A percentile compares a stretch with the other conserved stretches of the same genome.
These are phyloP conservation scores for Phoenix dactylifera DNA, from an alignment of 176 grass and related monocot species.

Conservation along the genomic window DNA sequence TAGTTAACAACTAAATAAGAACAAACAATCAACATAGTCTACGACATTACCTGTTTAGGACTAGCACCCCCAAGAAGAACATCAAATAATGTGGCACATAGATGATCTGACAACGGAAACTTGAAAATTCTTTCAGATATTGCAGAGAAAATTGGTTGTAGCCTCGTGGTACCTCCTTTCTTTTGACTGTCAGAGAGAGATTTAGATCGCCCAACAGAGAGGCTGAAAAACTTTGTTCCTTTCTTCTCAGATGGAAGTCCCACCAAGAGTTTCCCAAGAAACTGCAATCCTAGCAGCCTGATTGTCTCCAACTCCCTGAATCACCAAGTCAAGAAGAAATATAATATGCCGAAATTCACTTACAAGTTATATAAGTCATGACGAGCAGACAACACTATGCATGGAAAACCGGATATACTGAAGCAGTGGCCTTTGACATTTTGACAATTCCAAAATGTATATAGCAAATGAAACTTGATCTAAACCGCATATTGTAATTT, in stretches of 20 bases:
- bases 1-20: neutral
- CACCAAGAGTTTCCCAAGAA: conserved; percentile 88
- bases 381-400: too few relatives aligned
- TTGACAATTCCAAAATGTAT: too few relatives aligned
- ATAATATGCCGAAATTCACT: neutral
- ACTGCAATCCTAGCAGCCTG: conserved; percentile 80
- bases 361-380: too few relatives aligned
- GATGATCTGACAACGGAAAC: conserved; percentile 81
- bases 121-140: conserved; percentile 80
- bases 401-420: too few relatives aligned
- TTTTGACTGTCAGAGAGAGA: conserved; percentile 48
- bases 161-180: conserved; percentile 33
- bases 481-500: too few relatives aligned
- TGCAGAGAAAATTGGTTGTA: conserved; percentile 65
- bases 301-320: conserved; percentile 81
- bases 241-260: conserved; percentile 77
- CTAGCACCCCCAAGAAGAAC: conserved; percentile 98
- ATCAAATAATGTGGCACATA: conserved; percentile 87
- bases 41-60: conserved; percentile 79
- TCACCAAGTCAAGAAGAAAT: conserved; percentile 13
- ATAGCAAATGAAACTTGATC: too few relatives aligned
- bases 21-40: conserved; percentile 6
- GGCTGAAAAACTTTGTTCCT: conserved; percentile 68
- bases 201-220: conserved; percentile 69
- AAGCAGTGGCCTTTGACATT: too few relatives aligned